Base-by-base conservation (phyloP, 1,284 basidiomycete species). In the Ustilago hordei region DNA sequence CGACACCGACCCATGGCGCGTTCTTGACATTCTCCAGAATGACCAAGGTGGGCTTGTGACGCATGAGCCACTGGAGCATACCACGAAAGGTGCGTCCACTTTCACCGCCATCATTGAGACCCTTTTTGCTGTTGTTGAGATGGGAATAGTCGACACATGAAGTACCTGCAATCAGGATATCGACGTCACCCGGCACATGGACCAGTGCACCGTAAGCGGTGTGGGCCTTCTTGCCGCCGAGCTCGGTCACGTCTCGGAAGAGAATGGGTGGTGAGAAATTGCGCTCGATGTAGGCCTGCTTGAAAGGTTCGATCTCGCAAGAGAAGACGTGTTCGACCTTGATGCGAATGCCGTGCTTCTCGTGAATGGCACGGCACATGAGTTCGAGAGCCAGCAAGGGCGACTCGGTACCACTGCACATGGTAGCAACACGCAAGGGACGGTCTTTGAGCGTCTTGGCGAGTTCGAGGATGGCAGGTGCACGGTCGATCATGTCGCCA, bases 291-390 rank as follows among this genome's bases (percentile, higher is more conserved):
- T 98, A 98, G 0, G 95, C 95, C 86, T 98, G 95, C 87, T 98
- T 98, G 90, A 95, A 98, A 2, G 95, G 95, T 85, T 97, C 95
- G 74, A 98, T 97, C 87, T 98, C 95, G 87, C 95, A 97, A 0
- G 95, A 97, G 87, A 98, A 98, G 60, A 97, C 94, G 86, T 98
- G 95, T 81, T 96, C 92, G 70, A 95, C 88, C 39, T 92, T 89
- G 56, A 97, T 88, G 1, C 90, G 88, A 48, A 92, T 83, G 2
- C 88, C 90, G 79, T 91, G 90, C 71, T 92, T 91, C n/a, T 91
- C 90, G 55, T 90, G 87, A 69, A 96, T 90, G 3, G 92, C 83
- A 90, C 91, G 83, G 89, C 87, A 91, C 56, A 97, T 94, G 78
- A 97, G 88, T 48, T 93, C 92, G 43, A 98, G 89, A 9, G 95